phyloP scores from a whole-genome alignment of 352 stramenopile species.

The Pythium dissotocum region DNA sequence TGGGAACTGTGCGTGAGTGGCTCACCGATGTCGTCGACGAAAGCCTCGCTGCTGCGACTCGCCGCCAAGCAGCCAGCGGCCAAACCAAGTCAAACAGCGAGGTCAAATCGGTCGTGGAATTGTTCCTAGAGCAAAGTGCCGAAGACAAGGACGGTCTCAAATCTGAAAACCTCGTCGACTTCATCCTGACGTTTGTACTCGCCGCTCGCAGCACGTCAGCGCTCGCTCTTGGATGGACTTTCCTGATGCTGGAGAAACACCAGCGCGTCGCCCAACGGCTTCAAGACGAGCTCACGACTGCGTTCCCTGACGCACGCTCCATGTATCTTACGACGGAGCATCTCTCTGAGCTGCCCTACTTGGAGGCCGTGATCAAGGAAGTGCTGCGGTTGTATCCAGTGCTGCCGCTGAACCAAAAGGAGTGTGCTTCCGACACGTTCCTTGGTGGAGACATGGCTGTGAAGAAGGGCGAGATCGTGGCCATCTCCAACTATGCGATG shows the following conservation, averaged over 20 bases:
- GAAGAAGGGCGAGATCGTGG: constrained; percentile 21
- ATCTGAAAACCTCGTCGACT: constrained; percentile 55
- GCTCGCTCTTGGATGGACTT: constrained; percentile 63
- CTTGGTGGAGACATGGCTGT: constrained; percentile 15
- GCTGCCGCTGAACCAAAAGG: neutral
- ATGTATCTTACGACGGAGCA: constrained; percentile 40
- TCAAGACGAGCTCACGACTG: constrained; percentile 37
- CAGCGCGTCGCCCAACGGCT: constrained; percentile 46
- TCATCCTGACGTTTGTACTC: constrained; percentile 63
- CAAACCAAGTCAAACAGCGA: neutral
- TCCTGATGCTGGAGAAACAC: constrained; percentile 64
- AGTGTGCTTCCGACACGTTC: neutral
- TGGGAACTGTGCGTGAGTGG: constrained; percentile 31
- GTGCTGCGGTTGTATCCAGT: constrained; percentile 59
- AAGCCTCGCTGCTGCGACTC: constrained; percentile 5
- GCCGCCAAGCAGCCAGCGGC: too few species aligned
- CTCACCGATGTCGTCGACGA: constrained; percentile 39
- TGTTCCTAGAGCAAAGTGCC: constrained; percentile 13
- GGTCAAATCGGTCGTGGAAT: constrained; percentile 12
- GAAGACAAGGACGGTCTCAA: constrained; percentile 28
- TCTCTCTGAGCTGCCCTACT: constrained; percentile 47
- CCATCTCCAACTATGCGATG: constrained; percentile 35
- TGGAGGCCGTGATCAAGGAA: constrained; percentile 58
- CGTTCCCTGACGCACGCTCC: constrained; percentile 3
- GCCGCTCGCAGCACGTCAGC: constrained; percentile 80